Conservation (phyloP, 192 early-diverging fungal genomes). For the Gryganskiella cystojenkinii region DNA sequence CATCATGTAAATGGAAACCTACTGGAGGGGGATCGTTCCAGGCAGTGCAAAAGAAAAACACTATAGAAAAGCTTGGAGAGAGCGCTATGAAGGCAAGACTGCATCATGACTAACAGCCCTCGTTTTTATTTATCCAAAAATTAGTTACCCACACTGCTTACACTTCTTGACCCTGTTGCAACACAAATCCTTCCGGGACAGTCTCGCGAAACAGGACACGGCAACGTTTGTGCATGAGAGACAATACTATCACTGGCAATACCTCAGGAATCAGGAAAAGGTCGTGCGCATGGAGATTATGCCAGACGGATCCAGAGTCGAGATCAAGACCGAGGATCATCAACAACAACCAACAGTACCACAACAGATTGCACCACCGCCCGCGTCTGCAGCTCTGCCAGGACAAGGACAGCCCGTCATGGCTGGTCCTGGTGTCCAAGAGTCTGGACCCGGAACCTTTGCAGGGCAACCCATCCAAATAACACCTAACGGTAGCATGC, state of each 20-base stretch:
- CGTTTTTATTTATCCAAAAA: background rate
- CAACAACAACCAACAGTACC: too few relatives aligned
- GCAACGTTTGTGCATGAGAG: slow-evolving; percentile 79
- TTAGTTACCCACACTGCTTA: slow-evolving; percentile 89
- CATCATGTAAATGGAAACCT: slow-evolving; percentile 80
- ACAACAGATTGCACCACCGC: background rate
- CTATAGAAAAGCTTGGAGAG: too few relatives aligned
- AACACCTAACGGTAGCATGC: background rate
- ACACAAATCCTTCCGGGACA: slow-evolving; percentile 80
- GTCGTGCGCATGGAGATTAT: slow-evolving; percentile 49
- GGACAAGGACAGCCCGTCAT: too few relatives aligned
- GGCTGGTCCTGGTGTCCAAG: background rate
- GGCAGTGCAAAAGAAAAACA: background rate
- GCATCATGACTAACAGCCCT: background rate
- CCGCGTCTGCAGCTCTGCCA: background rate
- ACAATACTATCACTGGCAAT: slow-evolving; percentile 85
- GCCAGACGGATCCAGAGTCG: slow-evolving; percentile 41
- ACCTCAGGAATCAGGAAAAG: slow-evolving; percentile 60
- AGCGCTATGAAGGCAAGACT: too few relatives aligned
- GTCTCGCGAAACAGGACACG: slow-evolving; percentile 76
- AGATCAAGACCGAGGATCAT: slow-evolving; percentile 31
- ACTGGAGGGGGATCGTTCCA: too few relatives aligned
- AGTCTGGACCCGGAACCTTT: too few relatives aligned
- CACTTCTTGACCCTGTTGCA: slow-evolving; percentile 90
- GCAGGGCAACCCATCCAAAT: background rate